A percentile compares a stretch with the other conserved stretches of the same genome.
Conservation (phyloP, 495 filamentous ascomycete species). For the Trichoderma parareesei region DNA sequence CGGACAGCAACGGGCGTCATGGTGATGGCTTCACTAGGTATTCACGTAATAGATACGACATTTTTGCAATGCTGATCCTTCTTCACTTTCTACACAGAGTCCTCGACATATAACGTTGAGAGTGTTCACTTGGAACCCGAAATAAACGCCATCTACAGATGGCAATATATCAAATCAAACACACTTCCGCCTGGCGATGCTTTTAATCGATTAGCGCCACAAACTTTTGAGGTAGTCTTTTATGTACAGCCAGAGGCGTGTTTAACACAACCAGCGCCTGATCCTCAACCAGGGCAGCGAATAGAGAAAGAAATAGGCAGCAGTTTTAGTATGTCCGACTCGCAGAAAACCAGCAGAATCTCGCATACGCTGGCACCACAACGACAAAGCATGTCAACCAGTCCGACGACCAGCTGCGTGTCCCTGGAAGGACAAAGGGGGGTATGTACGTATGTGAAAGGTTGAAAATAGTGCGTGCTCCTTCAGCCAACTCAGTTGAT, state of each 20-base stretch:
- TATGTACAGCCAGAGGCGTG: not conserved
- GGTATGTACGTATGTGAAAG: not conserved
- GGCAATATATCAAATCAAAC: too few relatives aligned
- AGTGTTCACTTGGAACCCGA: too few relatives aligned
- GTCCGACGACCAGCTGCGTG: not conserved
- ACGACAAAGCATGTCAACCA: not conserved
- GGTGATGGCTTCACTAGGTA: not conserved
- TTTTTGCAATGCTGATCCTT: too few relatives aligned
- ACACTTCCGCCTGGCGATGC: too few relatives aligned
- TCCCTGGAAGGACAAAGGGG: not conserved
- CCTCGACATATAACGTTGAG: too few relatives aligned
- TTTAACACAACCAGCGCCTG: not conserved
- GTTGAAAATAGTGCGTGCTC: not conserved
- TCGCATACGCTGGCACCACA: not conserved
- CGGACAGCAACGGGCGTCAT: not conserved
- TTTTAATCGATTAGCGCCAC: not conserved
- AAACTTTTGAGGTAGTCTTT: not conserved
- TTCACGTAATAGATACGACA: too few relatives aligned
- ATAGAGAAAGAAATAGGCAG: not conserved
- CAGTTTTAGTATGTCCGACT: not conserved
- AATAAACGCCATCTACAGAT: too few relatives aligned
- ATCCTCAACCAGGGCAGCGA: not conserved
- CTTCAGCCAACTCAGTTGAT: slow-evolving; percentile 13
- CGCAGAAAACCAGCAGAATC: not conserved
- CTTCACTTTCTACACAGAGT: too few relatives aligned